Percentiles rank a stretch among this genome's conserved stretches.
Conservation (phyloP, 306 rosid species). For the Astragalus membranaceus region DNA sequence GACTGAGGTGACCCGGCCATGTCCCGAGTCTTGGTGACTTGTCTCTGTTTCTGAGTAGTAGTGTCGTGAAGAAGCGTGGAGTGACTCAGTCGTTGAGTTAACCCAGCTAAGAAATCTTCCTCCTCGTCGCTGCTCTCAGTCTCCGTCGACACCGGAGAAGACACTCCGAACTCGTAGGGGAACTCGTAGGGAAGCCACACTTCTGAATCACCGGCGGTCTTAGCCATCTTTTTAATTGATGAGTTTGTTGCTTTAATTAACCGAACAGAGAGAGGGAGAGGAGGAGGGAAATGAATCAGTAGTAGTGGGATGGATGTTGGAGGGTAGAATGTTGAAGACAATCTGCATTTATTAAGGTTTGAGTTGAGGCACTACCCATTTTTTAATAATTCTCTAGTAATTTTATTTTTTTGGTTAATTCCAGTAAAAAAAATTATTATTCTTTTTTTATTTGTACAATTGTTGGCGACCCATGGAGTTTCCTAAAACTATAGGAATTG, state of each 20-base stretch:
- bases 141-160: conserved; percentile 54
- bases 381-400: too few species aligned
- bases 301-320: neutral
- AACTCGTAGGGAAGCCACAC: conserved; percentile 56
- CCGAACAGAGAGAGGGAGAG: conserved; percentile 12
- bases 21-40: conserved; percentile 23
- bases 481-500: too few species aligned
- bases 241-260: conserved; percentile 21
- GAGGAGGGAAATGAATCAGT: too few species aligned
- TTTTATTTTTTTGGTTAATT: too few species aligned
- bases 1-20: conserved; percentile 75
- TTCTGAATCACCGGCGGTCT: conserved; percentile 4
- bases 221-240: conserved; percentile 27
- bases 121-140: conserved; percentile 64
- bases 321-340: conserved; percentile 53
- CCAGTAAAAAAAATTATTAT: too few species aligned
- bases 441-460: too few species aligned
- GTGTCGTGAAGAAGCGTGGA: conserved; percentile 39
- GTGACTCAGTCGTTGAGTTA: conserved; percentile 59
- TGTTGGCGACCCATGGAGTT: too few species aligned
- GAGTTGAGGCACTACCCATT: conserved; percentile 17
- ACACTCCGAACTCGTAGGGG: conserved; percentile 47
- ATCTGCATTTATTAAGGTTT: conserved; percentile 61
- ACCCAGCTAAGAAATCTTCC: conserved; percentile 43
- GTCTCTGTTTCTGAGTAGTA: neutral